Evolutionary conservation across 345 rosid genomes (phyloP).

Genomic region (Citrus glauca): DNA sequence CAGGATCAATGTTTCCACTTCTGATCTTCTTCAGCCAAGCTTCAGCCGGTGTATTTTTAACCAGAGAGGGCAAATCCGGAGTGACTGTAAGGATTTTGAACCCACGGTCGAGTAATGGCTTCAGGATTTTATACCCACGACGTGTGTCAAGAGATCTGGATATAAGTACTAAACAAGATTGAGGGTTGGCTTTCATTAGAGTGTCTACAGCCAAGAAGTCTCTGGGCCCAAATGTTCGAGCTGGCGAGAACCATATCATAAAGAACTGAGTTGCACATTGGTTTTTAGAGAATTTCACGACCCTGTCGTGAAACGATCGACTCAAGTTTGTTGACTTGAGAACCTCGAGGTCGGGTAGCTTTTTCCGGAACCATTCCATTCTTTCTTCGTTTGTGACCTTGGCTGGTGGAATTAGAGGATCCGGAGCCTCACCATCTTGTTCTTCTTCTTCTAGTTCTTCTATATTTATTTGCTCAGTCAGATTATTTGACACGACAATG

Average conservation of each 20-base stretch:
- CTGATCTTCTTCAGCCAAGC: constrained; percentile 49
- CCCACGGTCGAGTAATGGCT: constrained; percentile 39
- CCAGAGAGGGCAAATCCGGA: constrained; percentile 49
- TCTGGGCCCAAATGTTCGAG: constrained; percentile 37
- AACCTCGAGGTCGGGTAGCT: constrained; percentile 43
- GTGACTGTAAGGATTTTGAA: constrained; percentile 43
- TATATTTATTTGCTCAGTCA: not conserved
- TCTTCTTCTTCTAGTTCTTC: constrained; percentile 20
- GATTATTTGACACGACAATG: not conserved
- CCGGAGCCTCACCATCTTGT: constrained; percentile 15
- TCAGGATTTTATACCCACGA: constrained; percentile 41
- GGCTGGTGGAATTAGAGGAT: constrained; percentile 44
- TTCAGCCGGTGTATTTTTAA: constrained; percentile 53
- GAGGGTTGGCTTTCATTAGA: constrained; percentile 52
- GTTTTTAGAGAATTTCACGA: constrained; percentile 33
- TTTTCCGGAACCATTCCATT: constrained; percentile 48
- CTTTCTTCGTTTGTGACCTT: constrained; percentile 44
- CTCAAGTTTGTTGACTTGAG: constrained; percentile 40
- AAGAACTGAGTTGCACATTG: constrained; percentile 46
- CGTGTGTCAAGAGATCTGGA: constrained; percentile 54
- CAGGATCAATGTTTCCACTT: constrained; percentile 52
- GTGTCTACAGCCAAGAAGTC: constrained; percentile 49
- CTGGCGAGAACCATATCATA: constrained; percentile 78
- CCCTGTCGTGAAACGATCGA: constrained; percentile 35
- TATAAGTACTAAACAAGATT: constrained; percentile 52